A percentile compares a stretch with the other conserved stretches of the same genome.
These are phyloP conservation scores for Vaccinium macrocarpon DNA, from an alignment of 148 eudicot genomes.

Conservation along the genomic window DNA sequence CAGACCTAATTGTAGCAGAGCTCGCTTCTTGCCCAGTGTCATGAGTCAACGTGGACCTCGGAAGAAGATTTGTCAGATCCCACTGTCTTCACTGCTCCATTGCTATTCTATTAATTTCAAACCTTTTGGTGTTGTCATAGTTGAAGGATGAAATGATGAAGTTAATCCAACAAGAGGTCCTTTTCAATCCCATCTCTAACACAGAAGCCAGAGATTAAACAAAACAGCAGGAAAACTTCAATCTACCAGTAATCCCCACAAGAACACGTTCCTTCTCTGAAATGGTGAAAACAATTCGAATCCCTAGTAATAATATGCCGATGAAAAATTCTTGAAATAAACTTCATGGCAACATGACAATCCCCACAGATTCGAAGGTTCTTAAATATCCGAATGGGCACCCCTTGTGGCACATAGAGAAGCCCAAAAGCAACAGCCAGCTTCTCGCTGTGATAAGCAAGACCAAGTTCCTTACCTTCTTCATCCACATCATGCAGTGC, in stretches of 20 bases:
- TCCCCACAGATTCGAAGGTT: conserved; percentile 78
- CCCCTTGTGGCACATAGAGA: conserved; percentile 45
- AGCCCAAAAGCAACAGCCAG: conserved; percentile 81
- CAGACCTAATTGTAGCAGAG: no score
- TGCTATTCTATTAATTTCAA: neutral
- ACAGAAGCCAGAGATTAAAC: neutral
- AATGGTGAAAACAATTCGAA: conserved; percentile 69
- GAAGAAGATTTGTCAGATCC: neutral
- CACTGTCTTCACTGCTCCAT: no score
- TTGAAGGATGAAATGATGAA: neutral
- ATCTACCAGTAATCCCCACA: conserved; percentile 62
- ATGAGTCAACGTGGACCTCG: no score
- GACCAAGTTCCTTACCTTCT: conserved; percentile 56
- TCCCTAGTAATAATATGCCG: conserved; percentile 55
- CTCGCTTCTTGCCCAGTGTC: no score
- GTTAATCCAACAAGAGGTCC: neutral
- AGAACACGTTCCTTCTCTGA: conserved; percentile 54
- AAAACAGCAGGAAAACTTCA: neutral
- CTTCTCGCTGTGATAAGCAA: conserved; percentile 79
- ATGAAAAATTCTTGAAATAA: conserved; percentile 35
- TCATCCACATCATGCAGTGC: conserved; percentile 69
- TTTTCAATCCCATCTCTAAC: neutral
- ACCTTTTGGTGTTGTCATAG: neutral
- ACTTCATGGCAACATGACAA: conserved; percentile 76
- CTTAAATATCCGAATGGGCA: conserved; percentile 61